These are phyloP conservation scores for Chlorella sp. DNA, from an alignment of 139 green algal genomes.

Conservation along the genomic window DNA sequence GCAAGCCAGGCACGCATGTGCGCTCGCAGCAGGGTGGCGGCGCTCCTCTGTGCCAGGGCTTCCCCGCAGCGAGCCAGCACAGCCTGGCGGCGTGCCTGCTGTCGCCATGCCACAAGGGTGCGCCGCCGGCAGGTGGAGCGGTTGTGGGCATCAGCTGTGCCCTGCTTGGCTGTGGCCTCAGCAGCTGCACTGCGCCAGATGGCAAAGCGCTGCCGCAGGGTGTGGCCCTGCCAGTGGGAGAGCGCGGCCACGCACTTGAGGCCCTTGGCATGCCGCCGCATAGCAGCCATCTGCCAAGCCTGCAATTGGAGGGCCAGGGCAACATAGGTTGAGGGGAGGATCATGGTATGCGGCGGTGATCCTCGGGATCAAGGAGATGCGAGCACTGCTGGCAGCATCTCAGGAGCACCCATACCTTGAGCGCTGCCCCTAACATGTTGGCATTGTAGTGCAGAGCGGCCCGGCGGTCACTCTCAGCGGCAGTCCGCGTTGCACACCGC, in stretches of 20 bases:
- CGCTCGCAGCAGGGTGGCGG: neutral
- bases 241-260: neutral
- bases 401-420: neutral
- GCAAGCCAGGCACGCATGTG: neutral
- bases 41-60: no score
- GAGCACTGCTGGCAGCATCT: neutral
- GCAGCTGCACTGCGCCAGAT: neutral
- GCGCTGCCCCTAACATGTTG: neutral
- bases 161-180: neutral
- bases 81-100: no score
- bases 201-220: neutral
- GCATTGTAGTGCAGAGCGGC: neutral
- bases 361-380: no score
- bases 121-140: no score
- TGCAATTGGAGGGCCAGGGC: neutral
- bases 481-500: neutral
- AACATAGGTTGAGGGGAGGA: neutral
- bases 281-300: neutral
- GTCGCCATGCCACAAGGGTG: no score
- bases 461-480: neutral
- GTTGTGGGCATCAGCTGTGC: neutral
- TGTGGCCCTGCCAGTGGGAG: neutral
- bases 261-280: neutral
- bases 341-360: neutral
- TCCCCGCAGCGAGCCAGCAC: no score